Evolutionary conservation across 495 filamentous ascomycete species (phyloP).

Genomic region (Parachaetomium inaequale): DNA sequence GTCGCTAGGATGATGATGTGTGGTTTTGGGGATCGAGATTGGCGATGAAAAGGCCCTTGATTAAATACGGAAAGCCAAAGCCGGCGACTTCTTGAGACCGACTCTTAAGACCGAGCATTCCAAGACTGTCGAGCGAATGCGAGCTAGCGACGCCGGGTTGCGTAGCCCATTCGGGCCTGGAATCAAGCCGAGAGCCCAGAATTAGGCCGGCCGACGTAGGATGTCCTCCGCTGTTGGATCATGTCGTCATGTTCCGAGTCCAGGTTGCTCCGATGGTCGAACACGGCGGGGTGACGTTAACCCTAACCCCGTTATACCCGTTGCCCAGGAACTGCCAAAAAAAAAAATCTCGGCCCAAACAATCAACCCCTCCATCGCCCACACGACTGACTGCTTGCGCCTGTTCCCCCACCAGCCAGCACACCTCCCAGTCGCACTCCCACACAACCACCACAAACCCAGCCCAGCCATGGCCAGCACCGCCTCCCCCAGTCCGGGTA

Average conservation of each 20-base stretch:
- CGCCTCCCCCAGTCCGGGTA: conserved; percentile 22
- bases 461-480: conserved; percentile 16
- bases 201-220: background rate
- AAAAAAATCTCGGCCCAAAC: conserved; percentile 15
- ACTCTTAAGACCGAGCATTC: background rate
- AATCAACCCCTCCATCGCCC: conserved; percentile 4
- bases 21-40: too few relatives aligned
- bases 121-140: background rate
- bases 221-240: background rate
- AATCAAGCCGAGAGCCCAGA: background rate
- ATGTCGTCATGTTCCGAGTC: conserved; percentile 5
- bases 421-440: background rate
- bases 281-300: background rate
- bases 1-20: background rate
- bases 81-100: background rate
- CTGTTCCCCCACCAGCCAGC: background rate
- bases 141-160: background rate
- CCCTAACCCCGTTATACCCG: conserved; percentile 6
- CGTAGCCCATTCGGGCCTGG: background rate
- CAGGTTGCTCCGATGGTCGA: background rate
- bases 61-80: background rate
- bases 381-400: background rate
- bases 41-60: too few relatives aligned
- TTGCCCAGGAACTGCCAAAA: background rate
- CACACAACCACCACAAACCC: background rate